phyloP scores from a whole-genome alignment of 495 filamentous ascomycete species.

The Haplographium delicatum region DNA sequence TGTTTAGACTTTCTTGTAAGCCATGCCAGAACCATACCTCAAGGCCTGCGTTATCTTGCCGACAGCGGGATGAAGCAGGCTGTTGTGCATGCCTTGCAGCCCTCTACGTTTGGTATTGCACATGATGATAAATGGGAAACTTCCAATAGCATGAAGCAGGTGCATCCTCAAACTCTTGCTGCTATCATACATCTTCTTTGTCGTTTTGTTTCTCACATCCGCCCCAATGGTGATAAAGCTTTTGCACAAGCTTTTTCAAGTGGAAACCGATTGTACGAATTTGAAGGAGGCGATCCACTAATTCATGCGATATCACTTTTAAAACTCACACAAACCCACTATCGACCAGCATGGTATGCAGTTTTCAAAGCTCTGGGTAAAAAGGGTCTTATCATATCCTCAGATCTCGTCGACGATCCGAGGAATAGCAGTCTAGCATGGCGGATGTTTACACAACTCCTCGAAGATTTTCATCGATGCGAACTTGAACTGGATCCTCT shows the following conservation, averaged over 20 bases:
- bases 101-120: too few relatives aligned
- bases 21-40: slow-evolving; percentile 13
- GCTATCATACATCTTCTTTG: slow-evolving; percentile 19
- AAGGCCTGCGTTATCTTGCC: slow-evolving; percentile 17
- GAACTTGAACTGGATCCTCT: slow-evolving; percentile 36
- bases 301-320: slow-evolving; percentile 18
- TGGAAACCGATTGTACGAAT: not conserved
- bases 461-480: slow-evolving; percentile 36
- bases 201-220: slow-evolving; percentile 18
- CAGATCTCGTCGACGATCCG: slow-evolving; percentile 20
- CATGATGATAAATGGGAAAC: not conserved
- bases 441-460: slow-evolving; percentile 32
- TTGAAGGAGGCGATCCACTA: slow-evolving; percentile 2
- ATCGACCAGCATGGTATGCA: slow-evolving; percentile 25
- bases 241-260: not conserved
- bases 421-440: slow-evolving; percentile 37
- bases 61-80: slow-evolving; percentile 9
- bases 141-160: not conserved
- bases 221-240: not conserved
- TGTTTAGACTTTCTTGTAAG: slow-evolving; percentile 20
- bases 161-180: slow-evolving; percentile 6
- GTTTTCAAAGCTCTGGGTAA: slow-evolving; percentile 28
- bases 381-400: slow-evolving; percentile 19
- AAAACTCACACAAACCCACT: slow-evolving; percentile 2
- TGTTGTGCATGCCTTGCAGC: slow-evolving; percentile 8